Base-by-base conservation (phyloP, 768 basidiomycete species). In the Lactarius hengduanensis region DNA sequence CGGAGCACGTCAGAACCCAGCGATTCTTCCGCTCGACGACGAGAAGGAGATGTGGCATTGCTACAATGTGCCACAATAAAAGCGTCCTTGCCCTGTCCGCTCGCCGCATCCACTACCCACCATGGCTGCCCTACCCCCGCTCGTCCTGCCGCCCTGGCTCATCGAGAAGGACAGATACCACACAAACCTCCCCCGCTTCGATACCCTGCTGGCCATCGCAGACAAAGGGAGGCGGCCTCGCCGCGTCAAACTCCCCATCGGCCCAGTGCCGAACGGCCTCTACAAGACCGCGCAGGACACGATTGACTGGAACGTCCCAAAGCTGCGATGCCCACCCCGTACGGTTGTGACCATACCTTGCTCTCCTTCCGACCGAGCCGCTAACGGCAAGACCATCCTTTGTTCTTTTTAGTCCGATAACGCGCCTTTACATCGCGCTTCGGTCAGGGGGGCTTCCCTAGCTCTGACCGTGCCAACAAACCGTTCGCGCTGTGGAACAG, bases 201-300 rank as follows among this genome's bases (percentile, higher is more conserved):
- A 66, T 32, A 41, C 57, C 16, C 22, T 66, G 22, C 3, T 66
- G 9, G 28, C 65, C 32, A 26, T 66, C 57, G 65, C 65, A 2
- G 65, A 66, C 20, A 62, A 66, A 34, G 65, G 65, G 22, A 47
- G 65, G 28, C 47, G 38, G 16, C 65, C 61, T 22, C 61, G 65
- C 18, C 57, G 45, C 61, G 16, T 43, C 38, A 43, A 26, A 40
- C 36, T 41, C 32, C 38, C 65, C 8, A 62, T 66, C 36, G 61
- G 47, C 58, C 65, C 65, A 1, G 61, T 32, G 11, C 65, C 65
- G 22, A 59, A 50, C 50, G 65, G 65, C 4, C 61, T 66, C 11
- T 66, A 66, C 57, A 66, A 66, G 30, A 66, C 65, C 8, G 61
- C 65, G 13, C 65, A 59, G 18, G 65, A 66, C 22, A 66, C 65